Conservation (phyloP, 1,139 yeast species). For the Nakaseomyces uthaithaninus region DNA sequence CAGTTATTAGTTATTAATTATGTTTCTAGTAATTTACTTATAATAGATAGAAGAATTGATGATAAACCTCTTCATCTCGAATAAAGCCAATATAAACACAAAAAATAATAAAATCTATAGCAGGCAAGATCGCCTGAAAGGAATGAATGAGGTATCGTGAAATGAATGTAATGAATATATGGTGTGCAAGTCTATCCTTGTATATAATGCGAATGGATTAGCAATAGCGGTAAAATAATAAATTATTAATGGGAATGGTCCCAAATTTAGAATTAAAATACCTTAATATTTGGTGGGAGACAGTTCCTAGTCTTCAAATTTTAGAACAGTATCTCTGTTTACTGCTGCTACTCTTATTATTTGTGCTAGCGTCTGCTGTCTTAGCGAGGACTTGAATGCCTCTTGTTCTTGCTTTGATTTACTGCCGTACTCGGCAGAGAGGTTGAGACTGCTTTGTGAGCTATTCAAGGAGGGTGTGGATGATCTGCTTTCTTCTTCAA, state of each 20-base stretch:
- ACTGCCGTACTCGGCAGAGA: slow-evolving; percentile 8
- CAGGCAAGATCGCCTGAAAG: slow-evolving; percentile 6
- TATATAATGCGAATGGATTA: not conserved
- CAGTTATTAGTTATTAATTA: no score
- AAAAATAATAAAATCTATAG: slow-evolving; percentile 4
- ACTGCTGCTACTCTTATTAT: slow-evolving; percentile 64
- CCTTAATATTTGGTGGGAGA: not conserved
- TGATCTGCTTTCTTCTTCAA: slow-evolving; percentile 15
- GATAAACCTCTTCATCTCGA: not conserved
- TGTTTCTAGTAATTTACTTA: no score
- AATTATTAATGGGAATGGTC: no score
- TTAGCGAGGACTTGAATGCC: slow-evolving; percentile 31
- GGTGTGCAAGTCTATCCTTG: not conserved
- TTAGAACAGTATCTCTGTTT: slow-evolving; percentile 52
- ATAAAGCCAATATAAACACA: slow-evolving; percentile 5
- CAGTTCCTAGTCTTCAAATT: slow-evolving; percentile 7
- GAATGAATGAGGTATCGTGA: not conserved
- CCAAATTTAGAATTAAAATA: not conserved
- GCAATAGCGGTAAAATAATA: no score
- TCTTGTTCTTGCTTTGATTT: slow-evolving; percentile 12
- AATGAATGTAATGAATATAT: not conserved
- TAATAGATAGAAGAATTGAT: no score
- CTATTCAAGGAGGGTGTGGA: slow-evolving; percentile 13
- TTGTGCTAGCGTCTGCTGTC: slow-evolving; percentile 54
- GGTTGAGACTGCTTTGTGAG: slow-evolving; percentile 14